Evolutionary conservation across 78 protist genomes (phyloP).

Genomic region (Corallochytrium limacisporum): DNA sequence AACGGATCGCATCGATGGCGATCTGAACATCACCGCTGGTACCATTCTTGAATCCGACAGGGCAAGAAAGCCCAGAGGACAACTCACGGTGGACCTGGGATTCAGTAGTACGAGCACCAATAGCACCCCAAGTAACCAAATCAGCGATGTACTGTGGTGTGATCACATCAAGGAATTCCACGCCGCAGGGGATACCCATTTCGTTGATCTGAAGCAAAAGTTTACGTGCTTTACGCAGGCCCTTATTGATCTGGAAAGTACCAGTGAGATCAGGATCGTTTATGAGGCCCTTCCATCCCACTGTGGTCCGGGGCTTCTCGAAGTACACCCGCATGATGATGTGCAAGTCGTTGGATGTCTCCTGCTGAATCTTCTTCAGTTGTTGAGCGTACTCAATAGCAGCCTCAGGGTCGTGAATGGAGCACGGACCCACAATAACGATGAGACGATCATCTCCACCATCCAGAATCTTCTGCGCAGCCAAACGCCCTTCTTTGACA

Average conservation of each 20-base stretch:
- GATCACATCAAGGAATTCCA: slow-evolving; percentile 49
- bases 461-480: neutral
- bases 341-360: slow-evolving; percentile 19
- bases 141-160: slow-evolving; percentile 54
- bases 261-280: slow-evolving; percentile 52
- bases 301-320: slow-evolving; percentile 60
- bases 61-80: slow-evolving; percentile 42
- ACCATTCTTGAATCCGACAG: slow-evolving; percentile 64
- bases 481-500: slow-evolving; percentile 8
- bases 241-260: slow-evolving; percentile 27
- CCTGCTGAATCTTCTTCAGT: slow-evolving; percentile 1
- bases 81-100: slow-evolving; percentile 32
- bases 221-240: slow-evolving; percentile 21
- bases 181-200: slow-evolving; percentile 36
- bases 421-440: slow-evolving; percentile 57
- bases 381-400: slow-evolving; percentile 34
- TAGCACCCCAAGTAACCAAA: slow-evolving; percentile 41
- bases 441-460: slow-evolving; percentile 27
- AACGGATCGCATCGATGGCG: slow-evolving; percentile 39
- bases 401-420: slow-evolving; percentile 41
- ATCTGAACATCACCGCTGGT: slow-evolving; percentile 1
- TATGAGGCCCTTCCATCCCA: slow-evolving; percentile 67
- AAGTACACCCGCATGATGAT: slow-evolving; percentile 63
- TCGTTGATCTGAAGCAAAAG: slow-evolving; percentile 11
- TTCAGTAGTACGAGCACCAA: slow-evolving; percentile 47